These are phyloP conservation scores for Hymenoscyphus repandus DNA, from an alignment of 2,329 filamentous ascomycete genomes.

Conservation along the genomic window DNA sequence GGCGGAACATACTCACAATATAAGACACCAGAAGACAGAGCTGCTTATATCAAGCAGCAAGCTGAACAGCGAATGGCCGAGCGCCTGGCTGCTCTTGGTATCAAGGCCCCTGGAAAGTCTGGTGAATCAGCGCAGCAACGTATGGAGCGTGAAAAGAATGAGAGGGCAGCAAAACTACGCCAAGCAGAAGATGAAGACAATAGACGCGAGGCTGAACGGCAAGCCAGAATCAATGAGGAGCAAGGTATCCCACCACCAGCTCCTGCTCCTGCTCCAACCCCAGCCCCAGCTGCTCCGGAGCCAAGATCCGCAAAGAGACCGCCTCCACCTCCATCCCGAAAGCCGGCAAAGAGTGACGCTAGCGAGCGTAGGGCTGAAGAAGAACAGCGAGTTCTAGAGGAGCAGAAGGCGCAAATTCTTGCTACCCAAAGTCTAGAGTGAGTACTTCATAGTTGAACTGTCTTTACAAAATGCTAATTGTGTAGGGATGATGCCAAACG, in stretches of 20 bases:
- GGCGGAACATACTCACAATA: conserved; percentile 73
- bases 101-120: conserved; percentile 75
- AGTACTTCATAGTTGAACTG: conserved; percentile 37
- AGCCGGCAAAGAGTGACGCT: conserved; percentile 58
- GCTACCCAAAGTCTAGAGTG: conserved; percentile 79
- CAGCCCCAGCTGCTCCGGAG: conserved; percentile 14
- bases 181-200: conserved; percentile 94
- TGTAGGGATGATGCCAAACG: conserved; percentile 64
- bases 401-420: conserved; percentile 70
- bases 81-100: conserved; percentile 84
- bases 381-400: conserved; percentile 59
- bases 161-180: conserved; percentile 79
- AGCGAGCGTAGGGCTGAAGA: conserved; percentile 52
- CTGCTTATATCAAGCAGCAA: conserved; percentile 94
- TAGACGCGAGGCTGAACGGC: conserved; percentile 79
- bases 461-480: conserved; percentile 16
- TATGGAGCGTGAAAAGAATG: conserved; percentile 79
- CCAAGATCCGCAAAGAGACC: conserved; percentile 52
- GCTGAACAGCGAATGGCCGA: conserved; percentile 97
- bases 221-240: conserved; percentile 39
- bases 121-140: conserved; percentile 80
- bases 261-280: conserved; percentile 16
- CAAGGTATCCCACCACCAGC: conserved; percentile 29
- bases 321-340: conserved; percentile 74
- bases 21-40: conserved; percentile 86